Evolutionary conservation across 164 flowering plant genomes (phyloP).

Genomic region (Taxillus chinensis): DNA sequence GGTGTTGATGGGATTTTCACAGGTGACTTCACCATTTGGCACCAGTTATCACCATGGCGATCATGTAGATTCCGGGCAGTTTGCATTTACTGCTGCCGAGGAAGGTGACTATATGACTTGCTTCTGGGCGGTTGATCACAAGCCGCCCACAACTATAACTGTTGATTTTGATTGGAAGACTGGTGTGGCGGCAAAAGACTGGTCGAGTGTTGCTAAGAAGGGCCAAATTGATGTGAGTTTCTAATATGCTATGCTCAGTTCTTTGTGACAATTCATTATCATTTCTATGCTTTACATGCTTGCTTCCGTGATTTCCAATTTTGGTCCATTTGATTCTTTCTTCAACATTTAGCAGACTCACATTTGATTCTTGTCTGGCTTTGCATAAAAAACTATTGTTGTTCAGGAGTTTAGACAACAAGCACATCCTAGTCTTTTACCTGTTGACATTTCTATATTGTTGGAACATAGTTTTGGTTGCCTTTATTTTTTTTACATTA

Average conservation of each 20-base stretch:
- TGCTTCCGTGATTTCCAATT: no score
- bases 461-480: no score
- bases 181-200: slow-evolving; percentile 71
- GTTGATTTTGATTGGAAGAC: slow-evolving; percentile 76
- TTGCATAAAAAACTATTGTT: no score
- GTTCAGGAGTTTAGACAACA: no score
- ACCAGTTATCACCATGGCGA: slow-evolving; percentile 47
- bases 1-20: neutral
- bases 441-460: no score
- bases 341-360: no score
- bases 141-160: slow-evolving; percentile 25
- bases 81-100: slow-evolving; percentile 68
- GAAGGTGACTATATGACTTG: slow-evolving; percentile 62
- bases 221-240: slow-evolving; percentile 59
- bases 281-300: neutral
- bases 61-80: slow-evolving; percentile 44
- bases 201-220: slow-evolving; percentile 73
- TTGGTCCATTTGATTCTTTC: no score
- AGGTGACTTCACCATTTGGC: slow-evolving; percentile 68
- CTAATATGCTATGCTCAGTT: neutral
- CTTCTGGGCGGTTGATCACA: slow-evolving; percentile 44
- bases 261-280: neutral
- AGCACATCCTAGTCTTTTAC: no score
- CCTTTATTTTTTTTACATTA: no score
- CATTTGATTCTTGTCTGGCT: no score